Base-by-base conservation (phyloP, 2,329 filamentous ascomycete genomes). In the Sarocladium strictum region DNA sequence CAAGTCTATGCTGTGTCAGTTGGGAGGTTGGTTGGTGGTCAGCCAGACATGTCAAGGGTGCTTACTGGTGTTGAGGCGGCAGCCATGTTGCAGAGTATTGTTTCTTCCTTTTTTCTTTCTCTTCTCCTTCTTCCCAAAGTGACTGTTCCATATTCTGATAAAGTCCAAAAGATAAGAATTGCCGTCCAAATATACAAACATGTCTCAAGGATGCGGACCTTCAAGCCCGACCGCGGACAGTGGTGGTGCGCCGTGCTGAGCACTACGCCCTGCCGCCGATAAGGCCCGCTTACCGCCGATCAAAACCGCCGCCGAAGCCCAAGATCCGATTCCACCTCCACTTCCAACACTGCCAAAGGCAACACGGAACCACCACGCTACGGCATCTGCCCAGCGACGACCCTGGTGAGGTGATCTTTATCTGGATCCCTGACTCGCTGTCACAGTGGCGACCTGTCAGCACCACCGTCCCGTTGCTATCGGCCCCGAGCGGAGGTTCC, bases 1-100 rank as follows among this genome's bases (percentile, higher is more conserved):
- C 61, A 63, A 33, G 17, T 55, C 61, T 63, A 27, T 6, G 10
- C 11, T 32, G 19, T 50, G 5, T 26, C 21, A 32, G 47, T n/a
- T 23, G 19, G 47, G 29, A 32, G 29, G 29, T 32, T 6, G 12
- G 29, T 12, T 32, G 12, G n/a, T n/a, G n/a, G n/a, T n/a, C n/a
- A n/a, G n/a, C n/a, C n/a, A n/a, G n/a, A n/a, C n/a, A n/a, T n/a
- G n/a, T n/a, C n/a, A 11, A 15, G 40, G 7, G 15, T 23, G 38
- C 54, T 43, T 45, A 55, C 54, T 19, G 45, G 29, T 45, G 54
- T 43, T 35, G 54, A 26, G 21, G 40, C 40, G 24, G 40, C n/a
- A n/a, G n/a, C n/a, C n/a, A n/a, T n/a, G n/a, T n/a, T n/a, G n/a
- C n/a, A n/a, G n/a, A n/a, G 11, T 19, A 45, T 45, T 12, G 17